Percentiles rank a stretch among this genome's conserved stretches.
Conservation (phyloP, 176 grass and related monocot species). For the Oryza brachyantha region DNA sequence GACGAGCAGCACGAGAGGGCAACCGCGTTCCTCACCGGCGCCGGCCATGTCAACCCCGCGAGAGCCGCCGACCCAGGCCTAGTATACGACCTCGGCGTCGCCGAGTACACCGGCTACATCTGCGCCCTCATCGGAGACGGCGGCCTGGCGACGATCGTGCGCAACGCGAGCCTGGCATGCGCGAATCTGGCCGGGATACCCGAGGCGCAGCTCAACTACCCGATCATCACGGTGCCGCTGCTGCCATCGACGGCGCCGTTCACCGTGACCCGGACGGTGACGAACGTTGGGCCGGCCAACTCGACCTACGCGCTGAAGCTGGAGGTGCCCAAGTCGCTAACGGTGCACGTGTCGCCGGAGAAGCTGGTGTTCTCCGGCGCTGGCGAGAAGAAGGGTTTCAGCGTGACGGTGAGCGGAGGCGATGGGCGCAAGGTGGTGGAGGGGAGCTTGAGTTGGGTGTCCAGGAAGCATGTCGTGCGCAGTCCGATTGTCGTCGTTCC, state of each 20-base stretch:
- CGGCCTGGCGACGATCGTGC: not conserved
- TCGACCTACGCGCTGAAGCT: slow-evolving; percentile 16
- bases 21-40: not conserved
- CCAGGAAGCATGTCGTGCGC: not conserved
- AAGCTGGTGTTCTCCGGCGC: slow-evolving; percentile 4
- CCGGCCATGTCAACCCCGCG: not conserved
- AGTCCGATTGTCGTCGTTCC: not conserved
- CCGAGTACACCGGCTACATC: slow-evolving; percentile 22
- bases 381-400: slow-evolving; percentile 3
- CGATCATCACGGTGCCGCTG: slow-evolving; percentile 17
- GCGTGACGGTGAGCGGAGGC: not conserved
- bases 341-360: not conserved
- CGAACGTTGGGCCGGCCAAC: slow-evolving; percentile 10
- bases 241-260: not conserved
- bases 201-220: slow-evolving; percentile 31
- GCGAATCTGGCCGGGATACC: not conserved
- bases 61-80: slow-evolving; percentile 32
- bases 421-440: not conserved
- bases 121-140: slow-evolving; percentile 5
- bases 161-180: not conserved
- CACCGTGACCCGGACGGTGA: slow-evolving; percentile 25
- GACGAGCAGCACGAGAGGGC: not conserved
- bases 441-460: not conserved
- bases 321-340: not conserved
- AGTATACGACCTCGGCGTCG: slow-evolving; percentile 22